Evolutionary conservation across 768 basidiomycete species (phyloP).

Genomic region (Phlebiopsis gigantea): DNA sequence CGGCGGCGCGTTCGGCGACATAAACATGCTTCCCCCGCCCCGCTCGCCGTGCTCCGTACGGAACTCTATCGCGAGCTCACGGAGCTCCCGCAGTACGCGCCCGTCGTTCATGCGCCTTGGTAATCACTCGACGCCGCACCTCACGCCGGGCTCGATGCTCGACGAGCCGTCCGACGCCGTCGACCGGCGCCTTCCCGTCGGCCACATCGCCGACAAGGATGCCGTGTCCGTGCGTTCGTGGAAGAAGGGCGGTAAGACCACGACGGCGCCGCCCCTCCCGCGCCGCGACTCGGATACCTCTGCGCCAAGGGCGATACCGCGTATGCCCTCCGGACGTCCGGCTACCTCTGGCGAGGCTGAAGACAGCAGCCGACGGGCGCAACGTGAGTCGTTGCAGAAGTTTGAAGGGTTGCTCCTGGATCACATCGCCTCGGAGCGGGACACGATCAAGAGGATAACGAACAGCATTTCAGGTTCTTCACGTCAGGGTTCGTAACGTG

Average conservation of each 20-base stretch:
- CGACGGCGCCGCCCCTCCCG: neutral
- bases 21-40: too few relatives aligned
- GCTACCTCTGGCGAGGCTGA: slow-evolving; percentile 21
- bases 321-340: slow-evolving; percentile 5
- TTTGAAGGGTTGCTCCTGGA: slow-evolving; percentile 77
- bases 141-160: slow-evolving; percentile 28
- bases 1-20: neutral
- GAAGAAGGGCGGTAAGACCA: slow-evolving; percentile 27
- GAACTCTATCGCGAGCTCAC: slow-evolving; percentile 21
- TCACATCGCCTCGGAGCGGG: slow-evolving; percentile 81
- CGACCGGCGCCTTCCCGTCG: slow-evolving; percentile 46
- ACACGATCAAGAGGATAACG: slow-evolving; percentile 74
- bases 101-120: slow-evolving; percentile 57
- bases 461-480: slow-evolving; percentile 24
- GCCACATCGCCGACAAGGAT: slow-evolving; percentile 39
- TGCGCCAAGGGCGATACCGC: slow-evolving; percentile 5
- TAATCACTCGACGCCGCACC: slow-evolving; percentile 66
- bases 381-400: slow-evolving; percentile 55
- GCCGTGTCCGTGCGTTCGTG: slow-evolving; percentile 39
- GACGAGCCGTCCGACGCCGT: slow-evolving; percentile 15
- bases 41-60: slow-evolving; percentile 18
- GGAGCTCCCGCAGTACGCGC: slow-evolving; percentile 23
- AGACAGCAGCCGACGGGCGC: slow-evolving; percentile 29
- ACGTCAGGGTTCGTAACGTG: neutral
- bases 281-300: neutral